These are phyloP conservation scores for Wickerhamiella hasegawae DNA, from an alignment of 805 yeast genomes.

Conservation along the genomic window DNA sequence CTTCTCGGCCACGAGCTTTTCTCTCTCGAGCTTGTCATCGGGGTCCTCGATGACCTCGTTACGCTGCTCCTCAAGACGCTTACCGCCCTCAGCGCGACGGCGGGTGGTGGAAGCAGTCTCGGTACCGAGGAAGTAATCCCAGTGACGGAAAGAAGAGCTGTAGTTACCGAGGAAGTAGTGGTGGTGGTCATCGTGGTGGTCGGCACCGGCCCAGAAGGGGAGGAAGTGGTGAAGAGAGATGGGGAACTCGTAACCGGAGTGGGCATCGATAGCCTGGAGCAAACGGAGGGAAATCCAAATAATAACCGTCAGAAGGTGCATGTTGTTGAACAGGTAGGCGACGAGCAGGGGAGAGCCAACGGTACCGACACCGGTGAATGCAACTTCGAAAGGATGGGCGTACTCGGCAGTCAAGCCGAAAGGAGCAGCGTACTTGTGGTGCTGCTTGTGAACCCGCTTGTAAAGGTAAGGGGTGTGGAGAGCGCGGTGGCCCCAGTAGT, in stretches of 20 bases:
- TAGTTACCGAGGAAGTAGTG: slow-evolving; percentile 91
- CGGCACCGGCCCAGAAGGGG: slow-evolving; percentile 98
- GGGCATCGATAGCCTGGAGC: slow-evolving; percentile 94
- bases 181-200: slow-evolving; percentile 95
- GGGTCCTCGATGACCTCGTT: slow-evolving; percentile 16
- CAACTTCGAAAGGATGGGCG: slow-evolving; percentile 91
- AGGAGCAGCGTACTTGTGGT: slow-evolving; percentile 95
- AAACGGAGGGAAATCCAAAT: slow-evolving; percentile 77
- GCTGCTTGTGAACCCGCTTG: slow-evolving; percentile 91
- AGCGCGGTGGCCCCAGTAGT: slow-evolving; percentile 85
- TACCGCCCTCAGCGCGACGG: slow-evolving; percentile 32
- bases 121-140: slow-evolving; percentile 81
- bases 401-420: slow-evolving; percentile 95
- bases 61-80: slow-evolving; percentile 8
- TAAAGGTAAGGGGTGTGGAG: slow-evolving; percentile 75
- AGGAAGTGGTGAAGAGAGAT: slow-evolving; percentile 84
- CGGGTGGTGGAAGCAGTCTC: slow-evolving; percentile 34
- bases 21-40: slow-evolving; percentile 7
- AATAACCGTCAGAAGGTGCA: slow-evolving; percentile 82
- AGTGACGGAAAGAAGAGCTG: slow-evolving; percentile 90
- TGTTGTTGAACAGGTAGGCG: slow-evolving; percentile 55
- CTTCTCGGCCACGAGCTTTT: not conserved
- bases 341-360: slow-evolving; percentile 86
- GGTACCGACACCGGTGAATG: slow-evolving; percentile 84
- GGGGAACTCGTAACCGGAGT: slow-evolving; percentile 97